Evolutionary conservation across 106 monocot species (phyloP), one percentile per base, ranked within the genome.

Genomic region (Cymbidium sinense): DNA sequence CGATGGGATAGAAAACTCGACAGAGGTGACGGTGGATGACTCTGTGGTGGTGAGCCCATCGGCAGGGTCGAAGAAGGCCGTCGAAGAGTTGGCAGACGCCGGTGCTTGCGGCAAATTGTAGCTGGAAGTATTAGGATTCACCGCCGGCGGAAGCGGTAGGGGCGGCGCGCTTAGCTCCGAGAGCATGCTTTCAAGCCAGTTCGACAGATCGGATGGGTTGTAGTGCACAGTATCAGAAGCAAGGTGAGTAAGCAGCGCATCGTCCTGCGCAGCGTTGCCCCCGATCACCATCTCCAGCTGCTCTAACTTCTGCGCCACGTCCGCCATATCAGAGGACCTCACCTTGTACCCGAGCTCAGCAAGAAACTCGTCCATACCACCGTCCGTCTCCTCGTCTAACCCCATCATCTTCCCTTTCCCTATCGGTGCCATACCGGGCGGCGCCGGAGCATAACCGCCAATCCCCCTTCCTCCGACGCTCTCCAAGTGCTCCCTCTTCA

Each of bases 261-360:
- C 85, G 47, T 93, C 89, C n/a, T 69, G 77, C 20, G 72, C 72
- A 25, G 65, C 71, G 77, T 27, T 43, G 70, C 83, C 50, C 5
- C 75, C 89, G 84, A 92, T 92, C 64, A 84, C 91, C 95, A 86
- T 92, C 86, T 95, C 95, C 41, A 95, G 91, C 83, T 92, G 91
- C 86, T 92, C 91, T 47, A 95, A 86, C 83, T 95, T 95, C 83
- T 86, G 89, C 35, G 95, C 95, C 37, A 95, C 91, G 55, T 92
- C 91, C 13, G 95, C 95, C 95, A 95, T 95, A 51, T 89, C 89
- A 13, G 95, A 95, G 11, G 89, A 75, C 54, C 89, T 72, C 19
- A 95, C 95, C 79, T 95, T 95, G 86, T 95, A 92, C 43, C 88
- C 89, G 43, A 95, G 69, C 83, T 79, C 87, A 23, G 89, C 89